Percentiles rank a stretch among this genome's conserved stretches.
These are phyloP conservation scores for Scleroderma bovista DNA, from an alignment of 768 basidiomycete genomes.

Conservation along the genomic window DNA sequence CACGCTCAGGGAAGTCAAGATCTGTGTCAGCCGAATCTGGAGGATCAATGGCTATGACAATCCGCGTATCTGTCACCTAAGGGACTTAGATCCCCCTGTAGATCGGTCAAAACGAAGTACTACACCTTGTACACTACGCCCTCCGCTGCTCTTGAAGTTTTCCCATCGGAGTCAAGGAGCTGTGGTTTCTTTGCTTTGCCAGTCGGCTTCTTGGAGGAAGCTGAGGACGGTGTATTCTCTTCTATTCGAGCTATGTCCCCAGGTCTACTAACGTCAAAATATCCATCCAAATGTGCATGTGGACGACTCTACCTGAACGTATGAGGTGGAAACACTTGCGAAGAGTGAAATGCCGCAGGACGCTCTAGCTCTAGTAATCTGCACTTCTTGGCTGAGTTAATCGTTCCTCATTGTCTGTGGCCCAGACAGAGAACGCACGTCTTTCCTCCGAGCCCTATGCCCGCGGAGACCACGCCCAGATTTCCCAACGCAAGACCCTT, in stretches of 20 bases:
- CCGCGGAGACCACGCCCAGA: constrained; percentile 64
- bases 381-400: constrained; percentile 28
- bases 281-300: constrained; percentile 4
- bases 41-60: constrained; percentile 73
- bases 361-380: constrained; percentile 86
- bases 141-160: constrained; percentile 42
- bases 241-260: constrained; percentile 90
- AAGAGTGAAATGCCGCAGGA: constrained; percentile 72
- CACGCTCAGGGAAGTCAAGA: constrained; percentile 78
- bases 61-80: constrained; percentile 75
- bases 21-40: constrained; percentile 57
- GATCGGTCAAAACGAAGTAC: not conserved
- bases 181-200: constrained; percentile 42
- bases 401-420: not conserved
- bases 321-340: constrained; percentile 75
- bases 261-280: constrained; percentile 40
- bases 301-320: constrained; percentile 60
- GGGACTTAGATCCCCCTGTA: not conserved
- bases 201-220: constrained; percentile 33
- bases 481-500: constrained; percentile 77
- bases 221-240: constrained; percentile 46
- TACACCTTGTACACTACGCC: constrained; percentile 84
- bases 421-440: constrained; percentile 46
- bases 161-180: constrained; percentile 31
- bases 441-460: constrained; percentile 87